Base-by-base conservation (phyloP, 345 rosid genomes). In the Linum trigynum region DNA sequence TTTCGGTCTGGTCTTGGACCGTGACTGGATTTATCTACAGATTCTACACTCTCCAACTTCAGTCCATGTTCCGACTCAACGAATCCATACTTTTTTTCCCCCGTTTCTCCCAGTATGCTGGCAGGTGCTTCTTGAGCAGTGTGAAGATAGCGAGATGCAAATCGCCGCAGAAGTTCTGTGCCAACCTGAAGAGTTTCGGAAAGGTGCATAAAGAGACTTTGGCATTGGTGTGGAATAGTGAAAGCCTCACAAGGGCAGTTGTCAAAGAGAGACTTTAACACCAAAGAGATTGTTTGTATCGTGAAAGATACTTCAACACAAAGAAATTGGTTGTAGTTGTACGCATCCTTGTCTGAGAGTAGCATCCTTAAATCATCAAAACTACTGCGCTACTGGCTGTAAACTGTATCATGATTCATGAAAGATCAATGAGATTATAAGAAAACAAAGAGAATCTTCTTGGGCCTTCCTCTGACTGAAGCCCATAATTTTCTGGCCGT, bases 141-240 rank as follows among this genome's bases (percentile, higher is more conserved):
- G 81, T 85, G 59, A 85, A 78, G 77, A 80, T 91, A 17, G 82
- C 91, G 16, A 83, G 86, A 76, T 86, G 97, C 71, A 77, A 95
- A 69, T 77, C 79, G 69, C 59, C 71, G 10, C 69, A 62, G 59
- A 78, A 68, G 70, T 73, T 82, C 51, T 62, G 65, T n/a, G 40
- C 83, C 3, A 76, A 70, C 55, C 59, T 68, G 36, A 71, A 40
- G 53, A 63, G 40, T 23, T 41, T 5, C 7, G 38, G 74, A 64
- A 69, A 65, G 50, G 83, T 82, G 71, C 95, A 85, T 70, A 78
- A 71, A 73, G 84, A 84, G 74, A 83, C 95, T 2, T 62, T 83
- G 36, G 86, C 80, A 12, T 67, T 83, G 72, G 71, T 70, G 8
- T 80, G 88, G 87, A 81, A 75, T 61, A 71, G 79, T 77, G 74